Percentiles rank a stretch among this genome's conserved stretches.
phyloP scores from a whole-genome alignment of 73 alveolate species.

The Uronychia setigera region DNA sequence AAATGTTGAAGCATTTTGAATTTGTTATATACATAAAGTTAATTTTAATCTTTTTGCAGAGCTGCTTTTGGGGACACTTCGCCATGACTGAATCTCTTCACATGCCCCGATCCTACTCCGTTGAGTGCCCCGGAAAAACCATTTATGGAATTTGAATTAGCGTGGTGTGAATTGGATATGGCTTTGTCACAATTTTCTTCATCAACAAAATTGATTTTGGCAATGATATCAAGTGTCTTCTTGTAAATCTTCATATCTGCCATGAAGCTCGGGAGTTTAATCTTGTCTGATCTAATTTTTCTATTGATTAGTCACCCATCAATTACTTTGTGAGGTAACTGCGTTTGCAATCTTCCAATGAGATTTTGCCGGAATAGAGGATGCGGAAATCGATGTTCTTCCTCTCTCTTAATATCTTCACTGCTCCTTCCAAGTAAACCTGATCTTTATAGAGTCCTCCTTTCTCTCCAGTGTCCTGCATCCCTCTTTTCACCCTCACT shows the following conservation, averaged over 20 bases:
- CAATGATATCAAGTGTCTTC: conserved; percentile 55
- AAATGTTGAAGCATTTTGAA: too few relatives aligned
- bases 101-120: too few relatives aligned
- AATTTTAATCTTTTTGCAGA: too few relatives aligned
- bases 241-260: conserved; percentile 39
- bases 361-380: conserved; percentile 12
- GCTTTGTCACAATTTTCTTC: too few relatives aligned
- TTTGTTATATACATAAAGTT: too few relatives aligned
- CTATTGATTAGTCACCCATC: too few relatives aligned
- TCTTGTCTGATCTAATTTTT: conserved; percentile 28
- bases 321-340: conserved; percentile 42
- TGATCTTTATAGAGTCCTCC: conserved; percentile 75
- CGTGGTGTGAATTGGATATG: too few relatives aligned
- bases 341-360: conserved; percentile 17
- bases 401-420: conserved; percentile 47
- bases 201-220: conserved; percentile 55
- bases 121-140: too few relatives aligned
- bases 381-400: conserved; percentile 36
- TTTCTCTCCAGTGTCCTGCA: conserved; percentile 38
- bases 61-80: too few relatives aligned
- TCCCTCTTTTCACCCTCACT: conserved; percentile 68
- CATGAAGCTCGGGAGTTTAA: conserved; percentile 57
- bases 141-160: too few relatives aligned
- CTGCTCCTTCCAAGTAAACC: conserved; percentile 71
- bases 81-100: too few relatives aligned